Conservation (phyloP, 805 yeast species). For the Isabelozyma rhagii region DNA sequence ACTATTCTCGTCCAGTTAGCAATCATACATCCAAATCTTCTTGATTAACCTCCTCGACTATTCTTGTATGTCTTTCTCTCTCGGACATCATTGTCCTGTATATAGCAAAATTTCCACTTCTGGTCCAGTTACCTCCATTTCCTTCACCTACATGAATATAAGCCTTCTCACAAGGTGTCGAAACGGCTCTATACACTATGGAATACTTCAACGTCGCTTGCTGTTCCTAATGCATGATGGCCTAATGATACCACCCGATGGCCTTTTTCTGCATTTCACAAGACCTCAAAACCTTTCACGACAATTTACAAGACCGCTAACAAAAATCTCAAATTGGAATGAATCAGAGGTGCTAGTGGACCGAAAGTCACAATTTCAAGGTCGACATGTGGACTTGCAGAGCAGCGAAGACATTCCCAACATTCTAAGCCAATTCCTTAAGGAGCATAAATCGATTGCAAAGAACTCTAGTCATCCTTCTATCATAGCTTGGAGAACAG, state of each 20-base stretch:
- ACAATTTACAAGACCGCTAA: not conserved
- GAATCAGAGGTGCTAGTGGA: slow-evolving; percentile 32
- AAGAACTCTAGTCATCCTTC: slow-evolving; percentile 65
- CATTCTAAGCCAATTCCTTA: slow-evolving; percentile 40
- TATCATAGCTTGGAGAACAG: slow-evolving; percentile 73
- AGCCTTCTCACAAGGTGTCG: no score
- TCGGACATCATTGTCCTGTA: not conserved
- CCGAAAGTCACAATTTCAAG: slow-evolving; percentile 67
- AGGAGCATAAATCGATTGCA: slow-evolving; percentile 43
- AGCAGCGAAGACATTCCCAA: slow-evolving; percentile 40
- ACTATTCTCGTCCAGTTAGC: no score
- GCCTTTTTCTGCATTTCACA: not conserved
- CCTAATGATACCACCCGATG: not conserved
- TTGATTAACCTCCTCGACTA: not conserved
- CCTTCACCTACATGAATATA: not conserved
- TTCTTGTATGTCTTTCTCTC: not conserved
- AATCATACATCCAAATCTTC: not conserved
- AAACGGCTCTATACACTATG: no score
- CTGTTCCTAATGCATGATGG: not conserved
- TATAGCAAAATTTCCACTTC: not conserved
- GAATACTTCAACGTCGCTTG: no score
- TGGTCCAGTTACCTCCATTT: not conserved
- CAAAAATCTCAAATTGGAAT: slow-evolving; percentile 22
- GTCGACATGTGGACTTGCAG: slow-evolving; percentile 45
- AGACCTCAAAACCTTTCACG: not conserved